These are phyloP conservation scores for Fomitopsis pulvina DNA, from an alignment of 768 basidiomycete species.

Conservation along the genomic window DNA sequence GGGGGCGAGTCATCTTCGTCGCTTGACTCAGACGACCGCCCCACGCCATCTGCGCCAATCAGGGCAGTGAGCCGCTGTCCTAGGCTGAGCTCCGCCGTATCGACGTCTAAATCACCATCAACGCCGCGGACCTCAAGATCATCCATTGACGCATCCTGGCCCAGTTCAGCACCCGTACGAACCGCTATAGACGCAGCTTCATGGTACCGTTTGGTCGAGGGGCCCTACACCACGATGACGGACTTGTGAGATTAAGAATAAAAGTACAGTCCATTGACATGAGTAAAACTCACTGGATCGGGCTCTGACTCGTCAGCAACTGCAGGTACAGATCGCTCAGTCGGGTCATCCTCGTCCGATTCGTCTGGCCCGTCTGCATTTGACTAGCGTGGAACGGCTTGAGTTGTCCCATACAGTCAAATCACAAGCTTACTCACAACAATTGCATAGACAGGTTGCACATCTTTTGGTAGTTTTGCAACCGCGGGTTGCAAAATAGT, in stretches of 20 bases:
- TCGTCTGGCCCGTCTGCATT: slow-evolving; percentile 49
- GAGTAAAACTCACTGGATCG: slow-evolving; percentile 3
- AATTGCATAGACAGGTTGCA: slow-evolving; percentile 51
- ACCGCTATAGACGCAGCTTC: slow-evolving; percentile 58
- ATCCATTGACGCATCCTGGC: slow-evolving; percentile 47
- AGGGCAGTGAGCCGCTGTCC: slow-evolving; percentile 84
- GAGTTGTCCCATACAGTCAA: background rate
- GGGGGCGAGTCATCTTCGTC: slow-evolving; percentile 29
- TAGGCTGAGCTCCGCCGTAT: slow-evolving; percentile 86
- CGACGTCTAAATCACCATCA: slow-evolving; percentile 71
- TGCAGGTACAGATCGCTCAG: slow-evolving; percentile 32
- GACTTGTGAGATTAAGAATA: background rate
- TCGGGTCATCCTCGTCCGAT: slow-evolving; percentile 43
- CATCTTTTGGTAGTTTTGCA: slow-evolving; percentile 47
- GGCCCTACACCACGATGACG: slow-evolving; percentile 23
- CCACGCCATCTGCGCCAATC: slow-evolving; percentile 40
- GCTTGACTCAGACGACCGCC: slow-evolving; percentile 38
- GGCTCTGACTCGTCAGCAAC: slow-evolving; percentile 18
- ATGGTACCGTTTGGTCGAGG: slow-evolving; percentile 57
- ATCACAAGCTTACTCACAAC: slow-evolving; percentile 37
- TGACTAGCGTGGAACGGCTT: slow-evolving; percentile 31
- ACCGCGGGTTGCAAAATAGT: slow-evolving; percentile 51
- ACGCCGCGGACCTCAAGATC: slow-evolving; percentile 42
- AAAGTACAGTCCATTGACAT: background rate
- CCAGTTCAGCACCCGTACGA: slow-evolving; percentile 58